Percentiles rank a stretch among this genome's conserved stretches.
phyloP scores from a whole-genome alignment of 768 basidiomycete genomes.

The Tricholoma flavovirens region DNA sequence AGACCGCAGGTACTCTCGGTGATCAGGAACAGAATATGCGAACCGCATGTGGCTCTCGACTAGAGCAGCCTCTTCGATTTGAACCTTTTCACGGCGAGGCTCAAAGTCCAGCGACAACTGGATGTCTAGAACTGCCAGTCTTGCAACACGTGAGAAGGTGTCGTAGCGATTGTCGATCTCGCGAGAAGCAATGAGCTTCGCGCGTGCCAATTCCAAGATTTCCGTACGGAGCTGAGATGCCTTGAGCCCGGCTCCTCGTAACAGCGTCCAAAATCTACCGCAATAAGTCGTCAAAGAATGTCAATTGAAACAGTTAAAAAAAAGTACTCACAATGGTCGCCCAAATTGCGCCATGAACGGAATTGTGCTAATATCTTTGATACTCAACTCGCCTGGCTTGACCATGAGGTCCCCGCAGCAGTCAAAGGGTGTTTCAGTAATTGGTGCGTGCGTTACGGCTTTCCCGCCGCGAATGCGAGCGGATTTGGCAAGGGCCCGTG shows the following conservation, averaged over 20 bases:
- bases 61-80: neutral
- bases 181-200: neutral
- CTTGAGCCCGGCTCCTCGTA: neutral
- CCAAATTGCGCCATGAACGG: neutral
- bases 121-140: too few species aligned
- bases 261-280: neutral
- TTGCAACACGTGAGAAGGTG: neutral
- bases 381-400: neutral
- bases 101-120: neutral
- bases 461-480: neutral
- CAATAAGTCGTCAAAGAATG: neutral
- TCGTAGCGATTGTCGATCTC: neutral
- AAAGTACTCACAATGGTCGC: neutral
- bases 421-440: neutral
- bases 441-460: neutral
- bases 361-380: neutral
- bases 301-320: neutral
- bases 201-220: neutral
- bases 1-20: constrained; percentile 11
- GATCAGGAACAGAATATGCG: constrained; percentile 19
- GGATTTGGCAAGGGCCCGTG: neutral
- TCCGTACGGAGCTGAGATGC: neutral
- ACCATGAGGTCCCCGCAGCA: neutral
- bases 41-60: constrained; percentile 24
- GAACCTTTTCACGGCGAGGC: neutral